phyloP scores from a whole-genome alignment of 768 basidiomycete genomes.

The Hygrocybe coccinea region DNA sequence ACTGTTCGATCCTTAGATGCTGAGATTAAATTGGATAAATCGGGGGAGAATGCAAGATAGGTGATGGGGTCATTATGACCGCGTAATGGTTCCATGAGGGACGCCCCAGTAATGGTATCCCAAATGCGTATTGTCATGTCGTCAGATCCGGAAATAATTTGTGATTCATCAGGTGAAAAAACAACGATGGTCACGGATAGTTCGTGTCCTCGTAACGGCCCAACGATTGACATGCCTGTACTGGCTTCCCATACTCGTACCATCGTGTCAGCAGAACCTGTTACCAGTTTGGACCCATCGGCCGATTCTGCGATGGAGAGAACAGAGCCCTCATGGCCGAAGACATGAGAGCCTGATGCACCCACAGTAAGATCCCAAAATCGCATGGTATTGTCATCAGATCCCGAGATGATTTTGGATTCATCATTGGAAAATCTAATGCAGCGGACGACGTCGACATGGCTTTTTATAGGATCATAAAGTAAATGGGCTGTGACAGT shows the following conservation, averaged over 20 bases:
- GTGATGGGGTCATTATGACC: neutral
- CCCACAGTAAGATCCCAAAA: slow-evolving; percentile 17
- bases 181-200: neutral
- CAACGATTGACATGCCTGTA: neutral
- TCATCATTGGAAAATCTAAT: too few relatives aligned
- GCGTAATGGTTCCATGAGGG: neutral
- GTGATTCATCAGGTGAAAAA: neutral
- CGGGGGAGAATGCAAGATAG: slow-evolving; percentile 40
- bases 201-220: neutral
- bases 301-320: slow-evolving; percentile 28
- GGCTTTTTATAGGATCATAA: too few relatives aligned
- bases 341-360: neutral
- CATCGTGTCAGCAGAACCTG: slow-evolving; percentile 9
- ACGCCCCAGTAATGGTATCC: neutral
- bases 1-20: too few relatives aligned
- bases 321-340: slow-evolving; percentile 1
- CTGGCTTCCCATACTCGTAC: neutral
- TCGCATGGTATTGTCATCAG: slow-evolving; percentile 47
- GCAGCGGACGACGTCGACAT: too few relatives aligned
- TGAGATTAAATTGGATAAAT: slow-evolving; percentile 45
- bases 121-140: neutral
- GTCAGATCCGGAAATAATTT: neutral
- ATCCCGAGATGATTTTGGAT: slow-evolving; percentile 39
- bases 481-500: too few relatives aligned
- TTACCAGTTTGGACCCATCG: slow-evolving; percentile 19